Conservation (phyloP, 495 filamentous ascomycete genomes). For the Amphirosellinia nigrospora region DNA sequence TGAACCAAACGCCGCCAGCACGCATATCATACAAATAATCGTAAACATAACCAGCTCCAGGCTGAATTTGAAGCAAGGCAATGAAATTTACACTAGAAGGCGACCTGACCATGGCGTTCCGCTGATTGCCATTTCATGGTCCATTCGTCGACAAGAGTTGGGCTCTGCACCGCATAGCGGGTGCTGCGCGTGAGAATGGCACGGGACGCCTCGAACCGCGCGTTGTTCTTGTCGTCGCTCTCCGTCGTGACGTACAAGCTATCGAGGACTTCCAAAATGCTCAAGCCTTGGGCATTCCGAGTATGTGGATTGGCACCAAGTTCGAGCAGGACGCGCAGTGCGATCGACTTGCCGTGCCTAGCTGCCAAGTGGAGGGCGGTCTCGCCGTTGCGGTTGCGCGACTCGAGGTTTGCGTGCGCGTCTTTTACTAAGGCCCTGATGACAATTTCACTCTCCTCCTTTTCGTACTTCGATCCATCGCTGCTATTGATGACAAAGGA, state of each 20-base stretch:
- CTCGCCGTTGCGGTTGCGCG: constrained; percentile 53
- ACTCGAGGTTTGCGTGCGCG: constrained; percentile 44
- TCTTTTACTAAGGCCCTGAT: constrained; percentile 41
- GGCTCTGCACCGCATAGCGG: constrained; percentile 1
- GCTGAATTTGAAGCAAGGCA: background rate
- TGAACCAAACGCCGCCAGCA: constrained; percentile 11
- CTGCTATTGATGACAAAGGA: constrained; percentile 50
- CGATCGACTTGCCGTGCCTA: constrained; percentile 49
- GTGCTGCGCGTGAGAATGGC: constrained; percentile 30
- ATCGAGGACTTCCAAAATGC: constrained; percentile 49
- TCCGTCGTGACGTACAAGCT: constrained; percentile 33
- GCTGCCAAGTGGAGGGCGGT: constrained; percentile 54
- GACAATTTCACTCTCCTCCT: constrained; percentile 47
- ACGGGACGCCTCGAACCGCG: constrained; percentile 39
- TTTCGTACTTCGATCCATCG: constrained; percentile 41
- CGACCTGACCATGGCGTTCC: background rate
- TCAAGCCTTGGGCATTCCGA: constrained; percentile 45
- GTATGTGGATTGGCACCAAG: constrained; percentile 50
- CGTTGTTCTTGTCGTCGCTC: constrained; percentile 31
- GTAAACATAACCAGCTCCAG: background rate
- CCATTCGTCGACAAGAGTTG: constrained; percentile 25
- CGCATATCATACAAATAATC: constrained; percentile 17
- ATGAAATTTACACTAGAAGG: background rate
- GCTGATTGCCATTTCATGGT: background rate
- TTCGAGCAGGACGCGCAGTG: constrained; percentile 50